Conservation (phyloP, 2,329 filamentous ascomycete species). For the Cladosporium cucumerinum region DNA sequence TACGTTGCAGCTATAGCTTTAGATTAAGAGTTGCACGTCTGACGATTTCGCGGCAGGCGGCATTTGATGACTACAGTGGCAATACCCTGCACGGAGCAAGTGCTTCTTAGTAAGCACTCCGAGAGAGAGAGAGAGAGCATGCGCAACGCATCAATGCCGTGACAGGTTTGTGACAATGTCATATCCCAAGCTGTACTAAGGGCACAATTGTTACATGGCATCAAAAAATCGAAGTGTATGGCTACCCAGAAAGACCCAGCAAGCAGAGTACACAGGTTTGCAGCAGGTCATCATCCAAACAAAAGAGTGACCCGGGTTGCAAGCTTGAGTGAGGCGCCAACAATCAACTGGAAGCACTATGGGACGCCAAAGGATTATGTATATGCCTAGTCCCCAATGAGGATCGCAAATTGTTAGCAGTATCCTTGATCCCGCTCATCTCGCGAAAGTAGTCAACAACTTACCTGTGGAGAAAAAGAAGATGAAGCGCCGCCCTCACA, state of each 20-base stretch:
- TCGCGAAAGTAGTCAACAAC: constrained; percentile 33
- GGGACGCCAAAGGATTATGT: neutral
- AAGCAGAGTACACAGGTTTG: neutral
- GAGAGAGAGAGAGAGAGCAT: neutral
- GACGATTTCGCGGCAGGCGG: neutral
- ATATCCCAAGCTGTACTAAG: neutral
- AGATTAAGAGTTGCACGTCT: too few relatives aligned
- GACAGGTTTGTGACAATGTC: neutral
- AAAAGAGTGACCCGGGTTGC: neutral
- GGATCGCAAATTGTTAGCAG: constrained; percentile 37
- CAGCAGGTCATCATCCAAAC: neutral
- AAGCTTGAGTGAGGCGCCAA: neutral
- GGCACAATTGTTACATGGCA: neutral
- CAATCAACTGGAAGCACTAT: neutral
- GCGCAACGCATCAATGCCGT: neutral
- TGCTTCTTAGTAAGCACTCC: neutral
- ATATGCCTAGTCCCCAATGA: neutral
- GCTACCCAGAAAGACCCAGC: neutral
- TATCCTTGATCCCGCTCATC: constrained; percentile 33
- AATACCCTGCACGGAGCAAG: neutral
- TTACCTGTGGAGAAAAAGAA: constrained; percentile 49
- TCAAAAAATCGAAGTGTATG: neutral
- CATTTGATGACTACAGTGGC: neutral
- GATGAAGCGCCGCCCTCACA: constrained; percentile 71
- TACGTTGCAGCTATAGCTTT: neutral